Evolutionary conservation across 257 asterid species (phyloP).

Genomic region (Solanum chilense): DNA sequence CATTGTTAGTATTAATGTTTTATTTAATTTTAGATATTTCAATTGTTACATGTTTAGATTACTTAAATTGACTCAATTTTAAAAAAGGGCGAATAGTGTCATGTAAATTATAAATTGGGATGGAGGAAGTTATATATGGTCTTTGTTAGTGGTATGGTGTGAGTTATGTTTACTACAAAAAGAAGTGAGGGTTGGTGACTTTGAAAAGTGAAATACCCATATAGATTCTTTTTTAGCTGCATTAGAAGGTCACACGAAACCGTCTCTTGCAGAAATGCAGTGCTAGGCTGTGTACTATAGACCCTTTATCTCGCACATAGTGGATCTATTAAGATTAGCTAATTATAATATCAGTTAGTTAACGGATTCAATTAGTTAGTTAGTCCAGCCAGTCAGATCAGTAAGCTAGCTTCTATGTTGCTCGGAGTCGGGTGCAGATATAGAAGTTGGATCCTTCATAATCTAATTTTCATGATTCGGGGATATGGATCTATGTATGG

Average conservation of each 20-base stretch:
- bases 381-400: not conserved
- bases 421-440: not conserved
- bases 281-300: not conserved
- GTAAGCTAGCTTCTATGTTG: not conserved
- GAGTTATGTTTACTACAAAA: not conserved
- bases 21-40: not conserved
- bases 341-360: not conserved
- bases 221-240: not conserved
- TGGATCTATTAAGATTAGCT: not conserved
- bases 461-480: not conserved
- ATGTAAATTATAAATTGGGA: not conserved
- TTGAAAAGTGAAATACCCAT: not conserved
- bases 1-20: not conserved
- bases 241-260: not conserved
- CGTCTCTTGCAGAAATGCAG: not conserved
- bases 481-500: not conserved
- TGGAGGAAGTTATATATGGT: not conserved
- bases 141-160: not conserved
- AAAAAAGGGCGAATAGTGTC: not conserved
- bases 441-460: not conserved
- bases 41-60: not conserved
- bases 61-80: not conserved
- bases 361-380: not conserved
- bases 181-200: not conserved
- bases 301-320: not conserved